Percentiles rank a stretch among this genome's conserved stretches.
Evolutionary conservation across 441 rosid species (phyloP).

Genomic region (Heliophila coronopifolia): DNA sequence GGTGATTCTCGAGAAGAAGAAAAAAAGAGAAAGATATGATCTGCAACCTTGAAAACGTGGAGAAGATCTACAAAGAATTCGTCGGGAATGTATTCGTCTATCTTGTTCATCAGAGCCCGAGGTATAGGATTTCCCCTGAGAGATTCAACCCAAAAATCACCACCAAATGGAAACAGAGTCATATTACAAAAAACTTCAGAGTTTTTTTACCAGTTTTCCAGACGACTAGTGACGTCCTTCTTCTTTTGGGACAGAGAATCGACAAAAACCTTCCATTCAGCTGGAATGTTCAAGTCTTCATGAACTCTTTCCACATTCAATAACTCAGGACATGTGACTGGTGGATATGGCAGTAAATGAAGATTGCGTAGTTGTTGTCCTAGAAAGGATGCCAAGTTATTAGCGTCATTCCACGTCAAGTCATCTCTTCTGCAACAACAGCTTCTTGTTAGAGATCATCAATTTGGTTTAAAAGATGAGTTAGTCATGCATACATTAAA

Average conservation of each 20-base stretch:
- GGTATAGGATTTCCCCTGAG: slow-evolving; percentile 91
- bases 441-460: slow-evolving; percentile 6
- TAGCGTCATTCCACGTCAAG: slow-evolving; percentile 52
- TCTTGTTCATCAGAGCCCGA: slow-evolving; percentile 47
- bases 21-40: slow-evolving; percentile 2
- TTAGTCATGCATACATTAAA: neutral
- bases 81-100: slow-evolving; percentile 73
- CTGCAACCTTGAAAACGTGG: slow-evolving; percentile 47
- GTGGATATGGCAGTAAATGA: slow-evolving; percentile 72
- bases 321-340: slow-evolving; percentile 34
- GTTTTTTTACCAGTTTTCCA: slow-evolving; percentile 68
- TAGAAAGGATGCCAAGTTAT: slow-evolving; percentile 63
- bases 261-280: slow-evolving; percentile 64
- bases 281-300: slow-evolving; percentile 38
- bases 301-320: slow-evolving; percentile 29
- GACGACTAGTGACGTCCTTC: slow-evolving; percentile 45
- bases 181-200: neutral
- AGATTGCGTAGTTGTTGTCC: slow-evolving; percentile 78
- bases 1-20: no score
- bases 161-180: slow-evolving; percentile 5
- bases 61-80: slow-evolving; percentile 52
- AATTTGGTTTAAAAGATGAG: neutral
- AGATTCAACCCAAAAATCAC: slow-evolving; percentile 19
- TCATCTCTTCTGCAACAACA: slow-evolving; percentile 67
- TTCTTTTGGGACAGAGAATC: slow-evolving; percentile 47